Percentiles rank a stretch among this genome's conserved stretches.
phyloP scores from a whole-genome alignment of 495 filamentous ascomycete species.

The Rusavskia elegans region DNA sequence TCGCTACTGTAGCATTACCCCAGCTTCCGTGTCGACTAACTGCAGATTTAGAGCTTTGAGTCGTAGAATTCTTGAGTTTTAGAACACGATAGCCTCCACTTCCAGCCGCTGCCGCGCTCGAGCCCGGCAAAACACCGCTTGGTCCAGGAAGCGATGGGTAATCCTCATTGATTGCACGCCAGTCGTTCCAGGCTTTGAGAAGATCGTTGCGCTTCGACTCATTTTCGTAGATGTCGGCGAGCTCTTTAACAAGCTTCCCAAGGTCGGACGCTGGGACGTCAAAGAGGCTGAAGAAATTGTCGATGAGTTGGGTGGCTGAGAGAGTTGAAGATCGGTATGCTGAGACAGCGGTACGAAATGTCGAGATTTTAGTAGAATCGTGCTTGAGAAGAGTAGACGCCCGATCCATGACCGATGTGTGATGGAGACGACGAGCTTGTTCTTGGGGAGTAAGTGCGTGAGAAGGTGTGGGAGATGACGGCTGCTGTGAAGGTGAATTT shows the following conservation, averaged over 20 bases:
- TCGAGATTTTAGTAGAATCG: slow-evolving; percentile 49
- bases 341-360: slow-evolving; percentile 67
- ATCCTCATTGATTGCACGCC: slow-evolving; percentile 90
- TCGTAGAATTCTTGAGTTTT: slow-evolving; percentile 62
- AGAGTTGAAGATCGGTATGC: slow-evolving; percentile 51
- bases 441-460: slow-evolving; percentile 46
- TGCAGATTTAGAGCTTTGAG: slow-evolving; percentile 50
- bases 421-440: slow-evolving; percentile 59
- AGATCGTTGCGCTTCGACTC: slow-evolving; percentile 53
- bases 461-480: slow-evolving; percentile 5
- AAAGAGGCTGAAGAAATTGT: slow-evolving; percentile 68
- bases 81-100: slow-evolving; percentile 42
- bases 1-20: slow-evolving; percentile 22
- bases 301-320: slow-evolving; percentile 58
- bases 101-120: slow-evolving; percentile 25
- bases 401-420: slow-evolving; percentile 64
- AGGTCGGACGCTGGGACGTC: slow-evolving; percentile 64
- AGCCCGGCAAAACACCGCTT: slow-evolving; percentile 39
- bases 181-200: slow-evolving; percentile 77
- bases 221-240: slow-evolving; percentile 86
- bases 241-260: slow-evolving; percentile 79
- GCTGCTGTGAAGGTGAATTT: slow-evolving; percentile 14
- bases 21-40: slow-evolving; percentile 35
- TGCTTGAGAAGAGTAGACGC: slow-evolving; percentile 65
- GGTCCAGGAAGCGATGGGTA: slow-evolving; percentile 77